These are phyloP conservation scores for Primulina eburnea DNA, from an alignment of 257 asterid genomes.

Conservation along the genomic window DNA sequence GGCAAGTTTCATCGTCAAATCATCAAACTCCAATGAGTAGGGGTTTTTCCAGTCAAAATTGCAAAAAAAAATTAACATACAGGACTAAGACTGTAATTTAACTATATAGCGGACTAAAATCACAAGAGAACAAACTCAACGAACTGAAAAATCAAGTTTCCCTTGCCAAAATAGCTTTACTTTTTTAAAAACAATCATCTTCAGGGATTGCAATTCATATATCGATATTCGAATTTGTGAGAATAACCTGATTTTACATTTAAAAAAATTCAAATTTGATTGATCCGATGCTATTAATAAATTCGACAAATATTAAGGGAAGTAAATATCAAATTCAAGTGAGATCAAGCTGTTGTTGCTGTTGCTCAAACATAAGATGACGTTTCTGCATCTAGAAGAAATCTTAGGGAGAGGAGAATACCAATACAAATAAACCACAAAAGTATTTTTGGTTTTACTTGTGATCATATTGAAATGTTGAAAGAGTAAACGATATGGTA, in stretches of 20 bases:
- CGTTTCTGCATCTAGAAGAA: background rate
- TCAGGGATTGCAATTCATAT: background rate
- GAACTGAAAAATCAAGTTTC: too few relatives aligned
- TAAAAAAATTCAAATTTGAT: background rate
- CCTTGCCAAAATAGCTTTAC: too few relatives aligned
- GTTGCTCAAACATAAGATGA: too few relatives aligned
- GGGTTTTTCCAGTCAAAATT: too few relatives aligned
- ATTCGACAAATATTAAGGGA: background rate
- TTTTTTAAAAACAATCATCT: background rate
- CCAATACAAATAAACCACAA: background rate
- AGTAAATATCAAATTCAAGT: background rate
- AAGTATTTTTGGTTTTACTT: background rate
- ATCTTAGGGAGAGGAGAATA: background rate
- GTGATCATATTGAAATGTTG: background rate
- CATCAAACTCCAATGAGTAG: too few relatives aligned
- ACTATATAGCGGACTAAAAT: too few relatives aligned
- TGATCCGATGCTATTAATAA: too few relatives aligned
- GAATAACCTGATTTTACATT: background rate
- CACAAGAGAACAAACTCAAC: too few relatives aligned
- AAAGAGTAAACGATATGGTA: slow-evolving; percentile 10
- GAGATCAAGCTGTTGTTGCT: background rate
- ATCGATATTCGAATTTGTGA: background rate
- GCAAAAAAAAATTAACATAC: too few relatives aligned
- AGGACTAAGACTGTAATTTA: too few relatives aligned
- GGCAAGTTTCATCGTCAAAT: too few relatives aligned